Evolutionary conservation across 495 filamentous ascomycete genomes (phyloP).

Genomic region (Chaetomium fimeti): DNA sequence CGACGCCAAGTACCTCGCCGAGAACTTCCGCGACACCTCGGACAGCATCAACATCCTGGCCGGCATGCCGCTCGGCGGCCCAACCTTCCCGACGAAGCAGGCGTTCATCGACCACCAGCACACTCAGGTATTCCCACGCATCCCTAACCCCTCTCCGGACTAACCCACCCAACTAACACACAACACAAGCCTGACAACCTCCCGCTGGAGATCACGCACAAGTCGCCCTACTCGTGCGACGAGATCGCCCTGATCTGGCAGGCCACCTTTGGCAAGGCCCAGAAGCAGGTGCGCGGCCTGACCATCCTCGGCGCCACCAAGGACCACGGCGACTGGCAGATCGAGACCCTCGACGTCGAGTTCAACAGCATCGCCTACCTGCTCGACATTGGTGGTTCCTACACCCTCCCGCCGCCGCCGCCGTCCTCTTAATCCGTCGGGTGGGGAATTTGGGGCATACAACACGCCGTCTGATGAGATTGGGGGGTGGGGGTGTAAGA

Average conservation of each 20-base stretch:
- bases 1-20: slow-evolving; percentile 28
- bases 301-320: slow-evolving; percentile 28
- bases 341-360: slow-evolving; percentile 36
- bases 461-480: not conserved
- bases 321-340: slow-evolving; percentile 28
- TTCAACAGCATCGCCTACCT: slow-evolving; percentile 34
- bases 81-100: slow-evolving; percentile 33
- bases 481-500: too few species aligned
- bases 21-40: slow-evolving; percentile 30
- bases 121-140: slow-evolving; percentile 13
- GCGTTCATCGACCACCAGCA: slow-evolving; percentile 29
- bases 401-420: slow-evolving; percentile 18
- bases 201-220: slow-evolving; percentile 16
- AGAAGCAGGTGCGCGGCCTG: slow-evolving; percentile 30
- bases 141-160: not conserved
- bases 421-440: not conserved
- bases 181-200: slow-evolving; percentile 19
- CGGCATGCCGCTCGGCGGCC: slow-evolving; percentile 26
- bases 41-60: slow-evolving; percentile 38
- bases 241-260: slow-evolving; percentile 34
- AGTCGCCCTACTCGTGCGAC: slow-evolving; percentile 28
- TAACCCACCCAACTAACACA: not conserved
- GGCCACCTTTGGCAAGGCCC: slow-evolving; percentile 25
- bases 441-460: too few species aligned
- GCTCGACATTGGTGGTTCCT: slow-evolving; percentile 30